phyloP scores from a whole-genome alignment of 192 early-diverging fungal genomes.

The Rhizophlyctis rosea region DNA sequence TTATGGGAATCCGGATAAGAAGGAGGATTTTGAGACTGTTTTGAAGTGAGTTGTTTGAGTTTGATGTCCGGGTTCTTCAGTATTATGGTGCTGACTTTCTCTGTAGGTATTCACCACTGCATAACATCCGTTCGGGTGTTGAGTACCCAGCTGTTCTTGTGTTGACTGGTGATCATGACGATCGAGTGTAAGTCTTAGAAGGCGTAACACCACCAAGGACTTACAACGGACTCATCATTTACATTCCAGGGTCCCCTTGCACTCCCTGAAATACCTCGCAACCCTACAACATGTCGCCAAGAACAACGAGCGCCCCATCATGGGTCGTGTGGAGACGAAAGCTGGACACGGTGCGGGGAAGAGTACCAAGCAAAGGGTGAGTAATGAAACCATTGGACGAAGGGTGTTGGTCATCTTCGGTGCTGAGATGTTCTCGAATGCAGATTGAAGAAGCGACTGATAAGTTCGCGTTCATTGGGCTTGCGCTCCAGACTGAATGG shows the following conservation, averaged over 20 bases:
- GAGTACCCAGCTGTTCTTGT: constrained; percentile 62
- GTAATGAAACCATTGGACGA: background rate
- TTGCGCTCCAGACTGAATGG: constrained; percentile 49
- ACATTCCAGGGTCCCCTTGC: constrained; percentile 42
- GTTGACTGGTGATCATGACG: constrained; percentile 62
- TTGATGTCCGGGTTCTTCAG: no score
- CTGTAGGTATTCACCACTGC: constrained; percentile 55
- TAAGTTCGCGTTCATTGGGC: constrained; percentile 59
- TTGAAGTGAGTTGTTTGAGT: constrained; percentile 36
- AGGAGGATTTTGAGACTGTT: constrained; percentile 64
- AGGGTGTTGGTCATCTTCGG: background rate
- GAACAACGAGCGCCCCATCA: constrained; percentile 52
- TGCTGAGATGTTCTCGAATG: background rate
- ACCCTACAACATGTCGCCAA: constrained; percentile 56
- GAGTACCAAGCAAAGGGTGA: constrained; percentile 52
- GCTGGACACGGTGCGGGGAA: constrained; percentile 72
- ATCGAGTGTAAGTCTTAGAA: constrained; percentile 24
- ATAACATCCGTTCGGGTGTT: constrained; percentile 52
- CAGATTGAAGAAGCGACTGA: constrained; percentile 63
- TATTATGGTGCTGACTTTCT: no score
- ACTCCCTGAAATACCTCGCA: constrained; percentile 65
- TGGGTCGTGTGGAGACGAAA: constrained; percentile 63
- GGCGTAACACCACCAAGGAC: constrained; percentile 15
- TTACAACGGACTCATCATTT: background rate
- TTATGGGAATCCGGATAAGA: constrained; percentile 63